Base-by-base conservation (phyloP, 208 protist species). In the Wallacemonas rigidus region DNA sequence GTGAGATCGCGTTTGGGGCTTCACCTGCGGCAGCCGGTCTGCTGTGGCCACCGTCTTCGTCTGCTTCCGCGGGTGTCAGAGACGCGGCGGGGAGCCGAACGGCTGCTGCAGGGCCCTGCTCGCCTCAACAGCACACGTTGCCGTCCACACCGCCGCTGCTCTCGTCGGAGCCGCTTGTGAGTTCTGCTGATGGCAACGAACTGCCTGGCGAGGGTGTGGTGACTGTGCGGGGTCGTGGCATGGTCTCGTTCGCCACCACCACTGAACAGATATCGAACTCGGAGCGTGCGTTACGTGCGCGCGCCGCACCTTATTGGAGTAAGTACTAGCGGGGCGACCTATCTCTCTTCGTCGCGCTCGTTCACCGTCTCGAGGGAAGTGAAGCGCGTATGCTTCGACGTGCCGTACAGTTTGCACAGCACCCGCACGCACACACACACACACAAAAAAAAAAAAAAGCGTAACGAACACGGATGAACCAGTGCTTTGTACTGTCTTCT, bases 401-500 rank as follows among this genome's bases (percentile, higher is more conserved):
- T 26, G 26, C 26, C 26, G 26, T 26, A 26, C 26, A 26, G 26
- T 26, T 26, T 26, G 26, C 26, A 26, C 26, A 26, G 26, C 0
- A 26, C 26, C 26, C 26, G 26, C 26, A 51, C 14, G 47, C 14
- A 51, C 47, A 51, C 11, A 15, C 47, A 51, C 11, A 15, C 47
- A 51, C 7, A 51, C 47, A 14, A 8, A 51, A 8, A 35, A 47
- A 14, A 47, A 14, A 7, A n/a, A 67, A 35, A 43, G 43, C 48
- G 69, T 2, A 64, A 58, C 12, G 11, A 57, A 54, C 64, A 57
- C 36, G 14, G 53, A 38, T 26, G 26, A 0, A 26, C 26, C 7
- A 38, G 53, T 71, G 45, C 69, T 5, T 48, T 64, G 36, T 26
- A 65, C 26, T 69, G 43, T 43, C 38, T 53, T 73, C 48, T 61